Conservation (phyloP, 257 asterid genomes). For the Plantago ovata region DNA sequence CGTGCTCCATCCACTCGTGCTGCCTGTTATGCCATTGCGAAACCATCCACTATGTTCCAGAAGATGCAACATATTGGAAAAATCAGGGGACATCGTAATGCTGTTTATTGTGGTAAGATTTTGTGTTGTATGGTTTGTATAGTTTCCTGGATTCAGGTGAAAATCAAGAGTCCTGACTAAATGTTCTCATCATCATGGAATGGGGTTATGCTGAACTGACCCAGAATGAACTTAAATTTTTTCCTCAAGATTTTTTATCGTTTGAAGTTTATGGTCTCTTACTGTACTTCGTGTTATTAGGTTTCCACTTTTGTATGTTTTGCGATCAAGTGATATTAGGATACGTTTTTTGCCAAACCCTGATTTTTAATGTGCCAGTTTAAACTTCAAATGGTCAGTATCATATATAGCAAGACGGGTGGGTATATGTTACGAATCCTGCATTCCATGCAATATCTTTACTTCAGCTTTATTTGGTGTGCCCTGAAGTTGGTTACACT, state of each 20-base stretch:
- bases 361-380: too few relatives aligned
- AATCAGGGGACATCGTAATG: slow-evolving; percentile 86
- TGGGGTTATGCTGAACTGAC: not conserved
- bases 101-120: slow-evolving; percentile 86
- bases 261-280: too few relatives aligned
- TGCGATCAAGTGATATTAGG: too few relatives aligned
- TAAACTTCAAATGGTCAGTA: too few relatives aligned
- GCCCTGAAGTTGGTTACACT: slow-evolving; percentile 7
- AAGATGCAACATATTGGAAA: slow-evolving; percentile 76
- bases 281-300: too few relatives aligned
- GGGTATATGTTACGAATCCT: too few relatives aligned
- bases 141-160: slow-evolving; percentile 9
- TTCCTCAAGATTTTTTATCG: too few relatives aligned
- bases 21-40: slow-evolving; percentile 88
- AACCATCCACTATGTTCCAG: slow-evolving; percentile 94
- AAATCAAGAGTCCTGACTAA: not conserved
- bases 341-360: too few relatives aligned
- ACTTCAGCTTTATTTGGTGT: not conserved
- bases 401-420: too few relatives aligned
- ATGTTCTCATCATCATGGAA: slow-evolving; percentile 15
- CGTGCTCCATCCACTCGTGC: slow-evolving; percentile 89
- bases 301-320: too few relatives aligned
- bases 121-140: slow-evolving; percentile 11
- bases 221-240: too few relatives aligned
- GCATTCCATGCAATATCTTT: slow-evolving; percentile 6